phyloP scores from a whole-genome alignment of 2,329 filamentous ascomycete species.

The Parafenestella ontariensis region DNA sequence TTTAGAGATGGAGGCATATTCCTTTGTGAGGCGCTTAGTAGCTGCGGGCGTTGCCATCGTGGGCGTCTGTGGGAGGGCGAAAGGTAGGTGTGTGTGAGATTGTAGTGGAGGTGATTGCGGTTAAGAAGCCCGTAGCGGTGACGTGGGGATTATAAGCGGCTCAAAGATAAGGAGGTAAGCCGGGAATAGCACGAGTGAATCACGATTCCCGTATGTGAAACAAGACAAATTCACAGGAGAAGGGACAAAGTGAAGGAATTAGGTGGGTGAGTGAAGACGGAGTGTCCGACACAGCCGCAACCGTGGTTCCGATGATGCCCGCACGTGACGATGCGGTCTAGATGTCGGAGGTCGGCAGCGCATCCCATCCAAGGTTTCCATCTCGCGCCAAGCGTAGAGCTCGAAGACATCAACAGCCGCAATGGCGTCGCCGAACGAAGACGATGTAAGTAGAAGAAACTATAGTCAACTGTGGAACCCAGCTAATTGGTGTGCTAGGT shows the following conservation, averaged over 20 bases:
- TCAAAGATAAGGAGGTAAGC: constrained; percentile 9
- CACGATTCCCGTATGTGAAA: neutral
- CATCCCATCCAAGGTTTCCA: constrained; percentile 20
- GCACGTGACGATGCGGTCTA: constrained; percentile 25
- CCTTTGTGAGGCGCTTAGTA: constrained; percentile 62
- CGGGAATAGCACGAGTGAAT: neutral
- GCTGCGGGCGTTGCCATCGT: constrained; percentile 51
- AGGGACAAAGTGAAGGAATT: neutral
- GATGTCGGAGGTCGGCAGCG: neutral
- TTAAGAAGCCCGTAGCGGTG: neutral
- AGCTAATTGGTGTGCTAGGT: constrained; percentile 53
- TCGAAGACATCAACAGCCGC: constrained; percentile 39
- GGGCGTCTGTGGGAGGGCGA: constrained; percentile 5
- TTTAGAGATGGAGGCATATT: constrained; percentile 70
- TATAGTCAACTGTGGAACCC: neutral
- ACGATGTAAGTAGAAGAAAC: constrained; percentile 51
- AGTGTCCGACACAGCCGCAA: constrained; percentile 1
- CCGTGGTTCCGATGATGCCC: constrained; percentile 5
- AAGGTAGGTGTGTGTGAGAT: constrained; percentile 4
- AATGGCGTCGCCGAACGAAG: constrained; percentile 54
- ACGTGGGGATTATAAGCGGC: neutral
- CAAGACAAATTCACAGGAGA: neutral
- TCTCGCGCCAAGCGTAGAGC: constrained; percentile 34
- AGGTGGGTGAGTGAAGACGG: neutral
- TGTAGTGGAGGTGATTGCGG: neutral